These are phyloP conservation scores for Steccherinum ochraceum DNA, from an alignment of 768 basidiomycete genomes.

Conservation along the genomic window DNA sequence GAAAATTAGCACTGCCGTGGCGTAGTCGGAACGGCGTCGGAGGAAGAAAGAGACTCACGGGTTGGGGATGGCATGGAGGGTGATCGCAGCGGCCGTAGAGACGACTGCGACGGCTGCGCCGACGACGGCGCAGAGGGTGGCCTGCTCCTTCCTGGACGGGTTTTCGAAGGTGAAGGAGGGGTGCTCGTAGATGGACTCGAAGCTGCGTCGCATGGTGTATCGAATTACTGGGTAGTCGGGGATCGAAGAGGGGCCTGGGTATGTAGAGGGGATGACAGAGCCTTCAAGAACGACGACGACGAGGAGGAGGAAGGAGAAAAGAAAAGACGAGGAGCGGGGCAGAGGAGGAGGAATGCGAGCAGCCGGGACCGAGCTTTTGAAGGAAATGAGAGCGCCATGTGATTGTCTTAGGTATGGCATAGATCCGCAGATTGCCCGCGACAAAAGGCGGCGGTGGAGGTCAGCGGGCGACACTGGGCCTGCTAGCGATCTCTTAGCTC, in stretches of 20 bases:
- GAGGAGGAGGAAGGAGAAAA: no score
- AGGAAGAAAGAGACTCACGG: neutral
- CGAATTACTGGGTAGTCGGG: neutral
- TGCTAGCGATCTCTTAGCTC: no score
- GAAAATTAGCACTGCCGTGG: no score
- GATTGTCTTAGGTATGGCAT: no score
- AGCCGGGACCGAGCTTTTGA: neutral
- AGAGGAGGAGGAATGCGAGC: no score
- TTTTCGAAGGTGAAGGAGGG: neutral
- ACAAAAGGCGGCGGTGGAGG: no score
- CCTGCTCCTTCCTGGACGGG: neutral
- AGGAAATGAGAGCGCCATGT: no score
- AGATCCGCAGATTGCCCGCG: neutral
- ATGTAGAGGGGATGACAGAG: no score
- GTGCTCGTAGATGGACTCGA: neutral
- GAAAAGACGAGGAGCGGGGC: neutral
- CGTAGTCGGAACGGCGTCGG: neutral
- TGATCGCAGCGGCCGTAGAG: neutral
- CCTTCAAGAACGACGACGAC: no score
- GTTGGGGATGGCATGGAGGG: neutral
- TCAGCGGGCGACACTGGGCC: no score
- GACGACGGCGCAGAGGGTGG: neutral
- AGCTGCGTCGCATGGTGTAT: neutral
- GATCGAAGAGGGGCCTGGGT: neutral
- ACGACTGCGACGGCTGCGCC: neutral